Conservation (phyloP, 345 rosid genomes). For the Heritiera fomes region DNA sequence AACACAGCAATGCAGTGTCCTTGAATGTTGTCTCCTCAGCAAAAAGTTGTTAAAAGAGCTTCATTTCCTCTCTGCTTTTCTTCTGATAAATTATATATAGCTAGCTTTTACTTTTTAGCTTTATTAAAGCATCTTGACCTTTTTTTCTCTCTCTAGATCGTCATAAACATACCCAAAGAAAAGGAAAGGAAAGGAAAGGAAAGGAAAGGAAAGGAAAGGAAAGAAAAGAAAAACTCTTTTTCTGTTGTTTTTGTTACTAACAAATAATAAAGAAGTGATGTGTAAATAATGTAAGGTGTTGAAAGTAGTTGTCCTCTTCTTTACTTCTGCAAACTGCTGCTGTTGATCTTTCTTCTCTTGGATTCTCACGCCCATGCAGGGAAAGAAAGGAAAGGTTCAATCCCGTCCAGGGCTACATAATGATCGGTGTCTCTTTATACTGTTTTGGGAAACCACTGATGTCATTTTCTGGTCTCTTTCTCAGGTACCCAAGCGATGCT, state of each 20-base stretch:
- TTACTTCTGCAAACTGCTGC: slow-evolving; percentile 31
- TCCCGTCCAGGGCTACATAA: slow-evolving; percentile 16
- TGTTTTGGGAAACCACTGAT: slow-evolving; percentile 37
- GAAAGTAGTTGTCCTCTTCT: slow-evolving; percentile 41
- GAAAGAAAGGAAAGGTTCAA: slow-evolving; percentile 31
- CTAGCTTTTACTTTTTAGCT: slow-evolving; percentile 12
- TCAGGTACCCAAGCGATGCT: slow-evolving; percentile 99
- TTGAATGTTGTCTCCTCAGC: slow-evolving; percentile 53
- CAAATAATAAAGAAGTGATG: slow-evolving; percentile 15
- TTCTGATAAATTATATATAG: slow-evolving; percentile 26
- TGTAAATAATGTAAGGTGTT: slow-evolving; percentile 14
- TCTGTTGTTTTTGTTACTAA: slow-evolving; percentile 19
- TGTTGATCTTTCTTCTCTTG: slow-evolving; percentile 40
- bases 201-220: neutral
- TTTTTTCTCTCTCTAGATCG: slow-evolving; percentile 9
- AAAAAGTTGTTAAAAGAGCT: slow-evolving; percentile 55
- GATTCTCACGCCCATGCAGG: slow-evolving; percentile 78
- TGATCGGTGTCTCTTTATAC: slow-evolving; percentile 32
- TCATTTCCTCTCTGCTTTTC: slow-evolving; percentile 32
- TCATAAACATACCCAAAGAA: neutral
- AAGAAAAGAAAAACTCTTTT: neutral
- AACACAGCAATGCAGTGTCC: slow-evolving; percentile 47
- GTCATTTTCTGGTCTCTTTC: slow-evolving; percentile 85
- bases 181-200: neutral
- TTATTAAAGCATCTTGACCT: slow-evolving; percentile 21